Conservation (phyloP, 2,329 filamentous ascomycete genomes). For the Botrytis tulipae region DNA sequence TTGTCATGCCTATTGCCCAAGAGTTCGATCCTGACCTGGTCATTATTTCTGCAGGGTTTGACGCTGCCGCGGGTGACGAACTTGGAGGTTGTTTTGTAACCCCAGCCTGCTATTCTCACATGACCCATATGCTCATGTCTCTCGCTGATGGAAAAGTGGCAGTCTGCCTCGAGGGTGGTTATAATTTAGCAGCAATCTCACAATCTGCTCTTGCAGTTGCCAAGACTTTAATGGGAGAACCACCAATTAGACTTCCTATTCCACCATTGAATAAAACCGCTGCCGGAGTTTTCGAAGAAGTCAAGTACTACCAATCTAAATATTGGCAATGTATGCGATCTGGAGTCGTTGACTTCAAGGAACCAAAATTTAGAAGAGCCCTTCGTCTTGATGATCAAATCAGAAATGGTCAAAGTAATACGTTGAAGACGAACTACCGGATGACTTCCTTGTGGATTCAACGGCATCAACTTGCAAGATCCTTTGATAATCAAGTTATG, state of each 20-base stretch:
- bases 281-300: conserved; percentile 54
- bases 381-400: conserved; percentile 77
- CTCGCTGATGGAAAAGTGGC: conserved; percentile 85
- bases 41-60: conserved; percentile 93
- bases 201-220: conserved; percentile 89
- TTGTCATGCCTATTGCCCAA: conserved; percentile 92
- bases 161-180: conserved; percentile 92
- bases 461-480: conserved; percentile 67
- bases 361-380: conserved; percentile 52
- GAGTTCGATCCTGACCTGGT: conserved; percentile 95
- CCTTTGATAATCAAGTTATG: conserved; percentile 83
- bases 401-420: conserved; percentile 70
- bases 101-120: conserved; percentile 89
- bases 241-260: conserved; percentile 64
- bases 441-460: conserved; percentile 83
- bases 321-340: conserved; percentile 91
- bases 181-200: conserved; percentile 91
- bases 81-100: conserved; percentile 91
- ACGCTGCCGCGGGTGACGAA: conserved; percentile 90
- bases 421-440: conserved; percentile 67
- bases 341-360: conserved; percentile 54
- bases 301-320: conserved; percentile 59
- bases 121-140: conserved; percentile 99
- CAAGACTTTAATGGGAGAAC: conserved; percentile 91
- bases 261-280: conserved; percentile 58